Percentiles rank a stretch among this genome's conserved stretches.
Conservation (phyloP, 495 filamentous ascomycete species). For the Rostrohypoxylon terebratum region DNA sequence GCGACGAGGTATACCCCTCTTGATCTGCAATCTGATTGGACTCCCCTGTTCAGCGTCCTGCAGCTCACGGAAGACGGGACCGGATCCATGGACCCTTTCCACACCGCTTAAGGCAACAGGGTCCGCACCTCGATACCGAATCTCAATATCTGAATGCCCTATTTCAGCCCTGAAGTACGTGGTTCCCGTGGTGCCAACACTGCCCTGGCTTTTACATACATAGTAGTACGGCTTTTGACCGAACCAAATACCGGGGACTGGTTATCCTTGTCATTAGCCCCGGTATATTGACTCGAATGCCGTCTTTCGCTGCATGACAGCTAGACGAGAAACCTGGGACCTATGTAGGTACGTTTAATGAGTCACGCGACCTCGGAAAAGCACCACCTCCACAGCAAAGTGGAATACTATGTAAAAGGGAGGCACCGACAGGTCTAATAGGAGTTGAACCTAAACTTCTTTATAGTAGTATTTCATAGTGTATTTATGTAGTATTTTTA, state of each 20-base stretch:
- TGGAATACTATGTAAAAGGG: too few relatives aligned
- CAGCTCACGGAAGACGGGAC: not conserved
- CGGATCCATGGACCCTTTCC: constrained; percentile 3
- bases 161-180: not conserved
- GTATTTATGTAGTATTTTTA: too few relatives aligned
- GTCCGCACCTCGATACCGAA: not conserved
- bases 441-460: too few relatives aligned
- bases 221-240: not conserved
- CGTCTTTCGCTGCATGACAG: not conserved
- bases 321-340: not conserved
- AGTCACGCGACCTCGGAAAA: not conserved
- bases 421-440: too few relatives aligned
- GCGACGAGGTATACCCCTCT: not conserved
- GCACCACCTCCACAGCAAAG: too few relatives aligned
- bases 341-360: not conserved
- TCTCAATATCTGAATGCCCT: not conserved
- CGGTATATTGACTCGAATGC: not conserved
- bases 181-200: not conserved
- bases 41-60: not conserved
- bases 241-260: not conserved
- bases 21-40: not conserved
- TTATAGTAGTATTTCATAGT: too few relatives aligned
- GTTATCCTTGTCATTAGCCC: not conserved
- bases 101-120: not conserved
- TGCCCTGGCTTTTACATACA: not conserved